Base-by-base conservation (phyloP, 2,329 filamentous ascomycete genomes). In the Beauveria pseudobassiana region DNA sequence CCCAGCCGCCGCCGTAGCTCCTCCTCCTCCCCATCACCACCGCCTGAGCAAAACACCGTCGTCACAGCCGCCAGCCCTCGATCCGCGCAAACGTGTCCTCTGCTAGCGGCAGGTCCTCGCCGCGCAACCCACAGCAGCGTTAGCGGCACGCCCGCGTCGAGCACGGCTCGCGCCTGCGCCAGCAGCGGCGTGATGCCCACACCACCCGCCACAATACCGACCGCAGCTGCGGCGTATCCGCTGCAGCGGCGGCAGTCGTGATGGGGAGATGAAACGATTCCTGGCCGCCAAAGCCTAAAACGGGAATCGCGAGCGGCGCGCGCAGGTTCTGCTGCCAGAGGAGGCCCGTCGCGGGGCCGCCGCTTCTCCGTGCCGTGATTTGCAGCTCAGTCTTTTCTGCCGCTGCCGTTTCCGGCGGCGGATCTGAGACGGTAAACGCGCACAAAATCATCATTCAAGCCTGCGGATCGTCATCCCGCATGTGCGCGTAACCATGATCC, bases 171-270 rank as follows among this genome's bases (percentile, higher is more conserved):
- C n/a, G 86, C 79, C 67, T 91, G 88, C 0, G 86, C 85, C n/a
- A 96, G 76, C 3, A 95, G 67, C 1, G 91, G 91, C 30, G 91
- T 96, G 64, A 96, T 90, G 0, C 91, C 91, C 7, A 96, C 89
- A 3, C 91, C 91, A 0, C 84, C 90, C 6, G 90, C 90, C 3
- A 96, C 73, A 65, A 95, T 1, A 85, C 74, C 1, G 76, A 65
- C 73, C 40, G 10, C 75, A 65, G 34, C 64, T 64, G 8, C 69
- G 62, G 1, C 59, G 62, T 22, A 34, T 34, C 30, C 10, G 10
- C 67, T 69, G 5, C n/a, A n/a, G n/a, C 34, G 1, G 22, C 22
- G 2, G 40, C 16, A 2, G 42, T 62, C 2, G 61, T 58, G 0
- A 5, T 42, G 3, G 71, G 68, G 46, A 81, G 67, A 1, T 72